Conservation (phyloP, 371 early-diverging fungal species). For the Lichtheimia ramosa region DNA sequence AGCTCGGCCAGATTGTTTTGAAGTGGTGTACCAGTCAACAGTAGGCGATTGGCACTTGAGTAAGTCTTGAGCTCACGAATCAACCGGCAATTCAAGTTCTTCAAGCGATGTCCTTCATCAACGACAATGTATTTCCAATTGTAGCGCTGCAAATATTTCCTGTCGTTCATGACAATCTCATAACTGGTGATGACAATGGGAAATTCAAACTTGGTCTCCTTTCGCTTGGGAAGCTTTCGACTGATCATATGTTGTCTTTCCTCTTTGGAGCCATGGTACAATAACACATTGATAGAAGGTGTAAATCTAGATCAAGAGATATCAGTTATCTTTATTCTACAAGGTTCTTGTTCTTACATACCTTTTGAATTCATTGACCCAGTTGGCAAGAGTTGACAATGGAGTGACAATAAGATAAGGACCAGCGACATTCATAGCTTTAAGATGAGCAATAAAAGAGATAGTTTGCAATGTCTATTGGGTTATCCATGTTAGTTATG, state of each 20-base stretch:
- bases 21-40: conserved; percentile 93
- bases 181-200: conserved; percentile 91
- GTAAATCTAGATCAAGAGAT: conserved; percentile 62
- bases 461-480: conserved; percentile 95
- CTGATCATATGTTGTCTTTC: conserved; percentile 79
- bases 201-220: conserved; percentile 50
- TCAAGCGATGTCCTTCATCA: conserved; percentile 96
- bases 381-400: conserved; percentile 94
- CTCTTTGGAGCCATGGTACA: conserved; percentile 88
- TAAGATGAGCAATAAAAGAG: conserved; percentile 84
- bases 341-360: conserved; percentile 24
- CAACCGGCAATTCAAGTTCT: conserved; percentile 91
- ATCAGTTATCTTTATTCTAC: no score
- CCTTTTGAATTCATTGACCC: conserved; percentile 94
- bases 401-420: conserved; percentile 97
- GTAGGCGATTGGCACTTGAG: conserved; percentile 82
- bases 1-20: conserved; percentile 94
- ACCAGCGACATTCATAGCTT: conserved; percentile 84
- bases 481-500: background rate
- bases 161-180: conserved; percentile 89
- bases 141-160: conserved; percentile 65
- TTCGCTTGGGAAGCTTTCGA: conserved; percentile 61
- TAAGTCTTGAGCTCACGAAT: conserved; percentile 82
- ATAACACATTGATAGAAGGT: conserved; percentile 82
- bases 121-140: conserved; percentile 92